Evolutionary conservation across 768 basidiomycete genomes (phyloP), one percentile per base, ranked within the genome.

Genomic region (Mycena vulgaris): DNA sequence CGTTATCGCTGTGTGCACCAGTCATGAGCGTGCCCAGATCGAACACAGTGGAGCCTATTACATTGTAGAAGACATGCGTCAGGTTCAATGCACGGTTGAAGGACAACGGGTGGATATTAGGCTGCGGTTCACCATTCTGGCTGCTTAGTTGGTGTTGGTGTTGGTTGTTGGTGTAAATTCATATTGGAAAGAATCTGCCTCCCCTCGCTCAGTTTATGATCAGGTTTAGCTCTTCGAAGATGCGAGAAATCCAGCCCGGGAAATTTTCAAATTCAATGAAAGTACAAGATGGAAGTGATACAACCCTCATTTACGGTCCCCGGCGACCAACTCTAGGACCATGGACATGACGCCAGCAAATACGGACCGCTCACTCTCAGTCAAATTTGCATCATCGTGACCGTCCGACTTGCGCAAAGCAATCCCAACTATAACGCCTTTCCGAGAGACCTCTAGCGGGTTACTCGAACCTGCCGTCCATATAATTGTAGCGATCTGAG

Each of bases 401-500:
- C 70, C 79, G 17, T 78, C 77, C 3, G 80, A 75, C 55, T 81
- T 88, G 47, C 79, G 82, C 71, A 97, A 78, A 4, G 95, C 92
- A 52, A 96, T 84, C 0, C 93, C 95, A 39, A 97, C 88, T 0
- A 97, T 83, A 9, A 97, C 88, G 42, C 87, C 88, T 67, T 87
- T 84, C 60, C 90, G 83, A 28, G 84, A 79, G 9, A 78, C 79
- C 21, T 86, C 85, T 45, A 86, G 66, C 28, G 80, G 75, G 47
- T 75, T 80, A 48, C 84, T 78, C n/a, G 81, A 77, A 61, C 86
- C 84, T 62, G 87, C 75, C 0, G 85, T 83, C 93, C 96, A 98
- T 8, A 96, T 79, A 31, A 97, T 84, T 0, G 95, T 95, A 0
- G 95, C 94, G 51, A 95, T 91, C 75, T 98, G 96, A n/a, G 91